These are phyloP conservation scores for Exobasidium rhododendri DNA, from an alignment of 1,284 basidiomycete genomes.

Conservation along the genomic window DNA sequence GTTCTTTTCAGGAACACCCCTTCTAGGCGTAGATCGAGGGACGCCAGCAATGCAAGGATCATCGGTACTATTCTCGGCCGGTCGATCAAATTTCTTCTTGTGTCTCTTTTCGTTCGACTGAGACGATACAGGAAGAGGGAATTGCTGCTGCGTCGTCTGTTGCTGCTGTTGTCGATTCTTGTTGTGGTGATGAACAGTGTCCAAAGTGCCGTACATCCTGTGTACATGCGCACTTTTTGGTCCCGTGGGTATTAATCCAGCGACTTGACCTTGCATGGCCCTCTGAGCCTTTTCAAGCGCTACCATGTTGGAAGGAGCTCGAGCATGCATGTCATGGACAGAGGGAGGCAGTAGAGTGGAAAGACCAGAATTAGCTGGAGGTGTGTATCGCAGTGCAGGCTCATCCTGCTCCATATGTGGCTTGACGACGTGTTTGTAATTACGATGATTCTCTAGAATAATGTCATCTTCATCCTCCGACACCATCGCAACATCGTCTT, in stretches of 20 bases:
- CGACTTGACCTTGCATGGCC: constrained; percentile 3
- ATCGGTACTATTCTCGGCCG: constrained; percentile 9
- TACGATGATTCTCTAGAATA: background rate
- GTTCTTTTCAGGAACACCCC: background rate
- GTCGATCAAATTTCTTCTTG: constrained; percentile 7
- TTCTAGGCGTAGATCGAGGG: background rate
- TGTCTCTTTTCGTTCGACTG: background rate
- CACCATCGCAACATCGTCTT: constrained; percentile 1
- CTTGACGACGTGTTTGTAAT: constrained; percentile 5
- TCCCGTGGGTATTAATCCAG: constrained; percentile 9
- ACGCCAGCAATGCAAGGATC: constrained; percentile 42
- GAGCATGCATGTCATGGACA: background rate
- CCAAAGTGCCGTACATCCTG: background rate
- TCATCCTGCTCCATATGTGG: constrained; percentile 5
- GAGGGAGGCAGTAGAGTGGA: background rate
- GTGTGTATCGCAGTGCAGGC: background rate
- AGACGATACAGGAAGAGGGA: constrained; percentile 1
- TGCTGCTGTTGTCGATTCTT: background rate
- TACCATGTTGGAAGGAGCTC: background rate
- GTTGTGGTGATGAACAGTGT: background rate
- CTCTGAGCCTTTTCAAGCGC: constrained; percentile 7
- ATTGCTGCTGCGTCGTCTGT: background rate
- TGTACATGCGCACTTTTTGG: background rate
- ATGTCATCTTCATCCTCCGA: constrained; percentile 5
- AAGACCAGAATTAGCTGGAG: background rate